phyloP scores from a whole-genome alignment of 1,139 yeast genomes.

The Wickerhamiella infanticola region DNA sequence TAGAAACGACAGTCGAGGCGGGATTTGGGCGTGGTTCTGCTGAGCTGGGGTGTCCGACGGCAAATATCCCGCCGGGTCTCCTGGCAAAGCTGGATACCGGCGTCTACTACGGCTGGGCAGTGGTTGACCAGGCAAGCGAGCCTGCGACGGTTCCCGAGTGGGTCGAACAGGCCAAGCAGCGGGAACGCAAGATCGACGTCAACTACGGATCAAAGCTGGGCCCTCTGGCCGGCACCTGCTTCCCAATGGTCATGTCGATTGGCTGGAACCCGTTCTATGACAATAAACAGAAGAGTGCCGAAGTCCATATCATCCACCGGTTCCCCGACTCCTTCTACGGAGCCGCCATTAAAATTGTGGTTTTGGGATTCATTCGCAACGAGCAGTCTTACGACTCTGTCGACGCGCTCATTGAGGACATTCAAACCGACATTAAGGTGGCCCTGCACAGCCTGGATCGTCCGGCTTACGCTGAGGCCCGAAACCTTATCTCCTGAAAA shows the following conservation, averaged over 20 bases:
- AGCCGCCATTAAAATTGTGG: conserved; percentile 47
- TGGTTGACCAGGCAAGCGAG: conserved; percentile 19
- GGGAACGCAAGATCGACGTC: conserved; percentile 21
- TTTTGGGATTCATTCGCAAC: conserved; percentile 83
- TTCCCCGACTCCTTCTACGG: conserved; percentile 68
- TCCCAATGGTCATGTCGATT: conserved; percentile 88
- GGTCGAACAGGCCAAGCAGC: conserved; percentile 8
- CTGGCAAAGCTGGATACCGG: conserved; percentile 53
- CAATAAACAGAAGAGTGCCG: conserved; percentile 63
- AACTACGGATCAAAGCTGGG: conserved; percentile 44
- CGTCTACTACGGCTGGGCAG: conserved; percentile 79
- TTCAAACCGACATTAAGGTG: conserved; percentile 58
- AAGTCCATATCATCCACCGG: conserved; percentile 69
- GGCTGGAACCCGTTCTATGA: conserved; percentile 94
- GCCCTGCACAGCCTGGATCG: conserved; percentile 38
- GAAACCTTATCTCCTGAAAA: background rate
- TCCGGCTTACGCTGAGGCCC: conserved; percentile 21
- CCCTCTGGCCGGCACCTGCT: conserved; percentile 30
- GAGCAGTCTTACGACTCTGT: conserved; percentile 71
- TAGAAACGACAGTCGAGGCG: conserved; percentile 43
- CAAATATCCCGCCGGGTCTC: conserved; percentile 59
- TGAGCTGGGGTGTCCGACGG: conserved; percentile 91
- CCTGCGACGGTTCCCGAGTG: conserved; percentile 1
- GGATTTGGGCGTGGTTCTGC: conserved; percentile 96
- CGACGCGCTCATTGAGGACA: conserved; percentile 78